Evolutionary conservation across 2,329 filamentous ascomycete species (phyloP).

Genomic region (Arthrobotrys megalospora): DNA sequence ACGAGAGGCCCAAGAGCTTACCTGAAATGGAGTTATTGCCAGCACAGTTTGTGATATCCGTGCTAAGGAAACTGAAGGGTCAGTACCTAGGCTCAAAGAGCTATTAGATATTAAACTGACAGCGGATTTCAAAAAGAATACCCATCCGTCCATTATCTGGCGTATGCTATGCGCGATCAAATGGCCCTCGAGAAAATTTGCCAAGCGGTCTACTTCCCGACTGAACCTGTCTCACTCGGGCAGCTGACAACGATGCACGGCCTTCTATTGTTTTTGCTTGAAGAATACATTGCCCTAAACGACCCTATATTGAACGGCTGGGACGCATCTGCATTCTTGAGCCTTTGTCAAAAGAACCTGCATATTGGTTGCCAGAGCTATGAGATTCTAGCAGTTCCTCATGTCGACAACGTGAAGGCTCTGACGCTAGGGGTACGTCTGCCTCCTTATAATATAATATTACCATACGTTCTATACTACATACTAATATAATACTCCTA

Average conservation of each 20-base stretch:
- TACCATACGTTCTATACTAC: background rate
- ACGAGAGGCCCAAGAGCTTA: conserved; percentile 41
- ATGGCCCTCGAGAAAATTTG: conserved; percentile 55
- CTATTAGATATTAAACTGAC: background rate
- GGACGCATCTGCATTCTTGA: conserved; percentile 34
- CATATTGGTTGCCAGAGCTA: conserved; percentile 60
- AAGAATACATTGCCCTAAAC: conserved; percentile 46
- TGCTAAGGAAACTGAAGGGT: conserved; percentile 51
- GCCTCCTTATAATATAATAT: background rate
- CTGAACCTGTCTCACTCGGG: conserved; percentile 51
- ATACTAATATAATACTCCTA: background rate
- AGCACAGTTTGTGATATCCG: conserved; percentile 44
- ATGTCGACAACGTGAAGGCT: conserved; percentile 49
- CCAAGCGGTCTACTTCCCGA: conserved; percentile 57
- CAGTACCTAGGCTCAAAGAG: background rate
- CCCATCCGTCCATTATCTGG: conserved; percentile 42
- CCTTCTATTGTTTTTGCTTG: conserved; percentile 41
- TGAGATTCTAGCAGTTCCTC: conserved; percentile 48
- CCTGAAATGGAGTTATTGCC: conserved; percentile 53
- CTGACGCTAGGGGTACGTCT: conserved; percentile 43
- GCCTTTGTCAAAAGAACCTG: conserved; percentile 49
- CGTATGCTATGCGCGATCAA: conserved; percentile 54
- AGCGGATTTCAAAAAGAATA: conserved; percentile 26
- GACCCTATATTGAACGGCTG: conserved; percentile 48
- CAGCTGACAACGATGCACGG: conserved; percentile 59